Evolutionary conservation across 139 green algal species (phyloP), one percentile per base, ranked within the genome.

Genomic region (Spirogloea muscicola): DNA sequence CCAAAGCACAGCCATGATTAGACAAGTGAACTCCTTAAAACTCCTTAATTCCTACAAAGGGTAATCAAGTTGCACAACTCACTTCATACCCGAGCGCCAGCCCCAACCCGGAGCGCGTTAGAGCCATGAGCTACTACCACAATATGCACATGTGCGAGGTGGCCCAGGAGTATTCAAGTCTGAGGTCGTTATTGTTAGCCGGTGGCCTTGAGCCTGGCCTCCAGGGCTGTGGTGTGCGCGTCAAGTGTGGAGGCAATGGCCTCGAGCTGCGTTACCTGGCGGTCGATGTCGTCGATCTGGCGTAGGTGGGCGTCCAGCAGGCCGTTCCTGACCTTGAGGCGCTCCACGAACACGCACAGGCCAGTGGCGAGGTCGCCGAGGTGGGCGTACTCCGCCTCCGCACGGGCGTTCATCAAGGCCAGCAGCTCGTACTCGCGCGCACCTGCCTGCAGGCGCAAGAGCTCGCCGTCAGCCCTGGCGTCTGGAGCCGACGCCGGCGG

Each of bases 261-360:
- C 31, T 65, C 57, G 13, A 65, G 57, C 16, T 65, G 13, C 13
- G 57, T 65, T 13, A 65, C 57, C 57, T 65, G 57, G 13, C 29
- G 27, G 36, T 65, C 57, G 36, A 65, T 65, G 13, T 65, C 57
- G 18, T 65, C 57, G 18, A 65, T 18, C 13, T 65, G 13, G 13
- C 13, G 13, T 16, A 65, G 57, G 57, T 65, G 18, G 13, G 13
- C 57, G 13, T 16, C 16, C 33, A 65, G 36, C 13, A 65, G 13
- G 13, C 18, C 29, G 57, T 18, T 65, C 57, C n/a, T n/a, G n/a
- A n/a, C n/a, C n/a, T n/a, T n/a, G n/a, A n/a, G n/a, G n/a, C n/a
- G n/a, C n/a, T n/a, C 57, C 13, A 65, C 13, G 36, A 65, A 65
- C 16, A 65, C 31, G 57, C 57, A 44, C 29, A 65, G 57, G 13